Evolutionary conservation across 2,329 filamentous ascomycete genomes (phyloP), one percentile per base, ranked within the genome.

Genomic region (Fusarium bulbicola): DNA sequence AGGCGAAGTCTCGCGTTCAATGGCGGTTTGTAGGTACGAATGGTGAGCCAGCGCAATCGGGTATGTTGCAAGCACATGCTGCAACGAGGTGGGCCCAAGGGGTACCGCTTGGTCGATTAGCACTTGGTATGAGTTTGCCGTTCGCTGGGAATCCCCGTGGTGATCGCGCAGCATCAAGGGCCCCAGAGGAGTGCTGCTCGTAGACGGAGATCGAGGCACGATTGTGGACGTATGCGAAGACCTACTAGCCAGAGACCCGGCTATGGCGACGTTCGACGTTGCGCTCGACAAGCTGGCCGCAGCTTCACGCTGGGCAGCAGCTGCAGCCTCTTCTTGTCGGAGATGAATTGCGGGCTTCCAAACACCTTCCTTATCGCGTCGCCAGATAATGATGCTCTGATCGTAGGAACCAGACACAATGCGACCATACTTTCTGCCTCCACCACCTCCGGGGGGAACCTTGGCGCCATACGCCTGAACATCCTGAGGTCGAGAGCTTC

Each of bases 361-460:
- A 32, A 93, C 89, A 6, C 95, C 95, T 74, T 96, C 91, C 73
- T 91, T 89, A 73, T 97, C 93, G 69, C 94, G 92, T 75, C 93
- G 92, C 96, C 96, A 99, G 63, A 99, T 93, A 74, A 98, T 95
- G 75, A 99, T 94, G 16, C 91, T 95, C 83, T 97, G 94, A 76
- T 99, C 96, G 76, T 99, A 99, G 2, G 95, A 97, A 6, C 96
- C 96, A 12, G 95, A 98, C 7, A 99, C 94, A 66, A 99, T 99
- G n/a, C 95, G 92, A 15, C 93, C 94, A 85, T 95, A 98, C 74
- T 88, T 91, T 77, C 94, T 94, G 32, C 95, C 95, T 28, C 95
- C 95, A 43, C 95, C 95, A 30, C 95, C 95, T 18, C 95, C 95
- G 0, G 95, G 95, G 3, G 95, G 95, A 6, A 98, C 86, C 79